These are phyloP conservation scores for Lactarius indigo DNA, from an alignment of 768 basidiomycete species.

Conservation along the genomic window DNA sequence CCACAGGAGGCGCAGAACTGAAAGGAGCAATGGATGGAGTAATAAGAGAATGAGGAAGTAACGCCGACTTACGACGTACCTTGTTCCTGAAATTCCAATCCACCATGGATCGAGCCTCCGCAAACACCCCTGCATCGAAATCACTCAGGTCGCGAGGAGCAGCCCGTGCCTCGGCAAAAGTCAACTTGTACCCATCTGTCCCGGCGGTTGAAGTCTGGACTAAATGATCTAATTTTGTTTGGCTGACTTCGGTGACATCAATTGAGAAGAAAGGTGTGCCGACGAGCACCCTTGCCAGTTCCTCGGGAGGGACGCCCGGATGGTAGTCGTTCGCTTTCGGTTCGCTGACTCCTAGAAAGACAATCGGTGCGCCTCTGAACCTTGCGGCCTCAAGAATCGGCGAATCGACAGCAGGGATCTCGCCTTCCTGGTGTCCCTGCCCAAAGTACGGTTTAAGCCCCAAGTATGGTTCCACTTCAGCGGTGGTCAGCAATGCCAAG, in stretches of 20 bases:
- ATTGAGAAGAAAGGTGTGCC: conserved; percentile 87
- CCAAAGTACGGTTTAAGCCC: conserved; percentile 69
- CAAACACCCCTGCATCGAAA: conserved; percentile 74
- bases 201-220: conserved; percentile 38
- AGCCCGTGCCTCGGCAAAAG: conserved; percentile 65
- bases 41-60: conserved; percentile 1
- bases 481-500: conserved; percentile 55
- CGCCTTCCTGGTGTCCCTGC: conserved; percentile 52
- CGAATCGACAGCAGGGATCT: conserved; percentile 28
- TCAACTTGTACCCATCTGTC: conserved; percentile 40
- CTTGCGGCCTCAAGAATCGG: conserved; percentile 52
- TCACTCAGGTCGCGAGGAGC: conserved; percentile 53
- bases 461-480: conserved; percentile 60
- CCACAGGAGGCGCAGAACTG: conserved; percentile 93
- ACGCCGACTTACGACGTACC: conserved; percentile 37
- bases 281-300: conserved; percentile 54
- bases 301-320: conserved; percentile 56
- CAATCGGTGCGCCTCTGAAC: conserved; percentile 54
- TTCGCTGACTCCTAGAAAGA: conserved; percentile 82
- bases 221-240: conserved; percentile 42
- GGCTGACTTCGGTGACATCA: conserved; percentile 57
- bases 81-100: conserved; percentile 95
- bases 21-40: conserved; percentile 4
- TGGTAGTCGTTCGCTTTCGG: conserved; percentile 38
- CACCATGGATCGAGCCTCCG: conserved; percentile 71